A percentile compares a stretch with the other conserved stretches of the same genome.
These are phyloP conservation scores for Kodamaea sagamina DNA, from an alignment of 805 yeast species.

Conservation along the genomic window DNA sequence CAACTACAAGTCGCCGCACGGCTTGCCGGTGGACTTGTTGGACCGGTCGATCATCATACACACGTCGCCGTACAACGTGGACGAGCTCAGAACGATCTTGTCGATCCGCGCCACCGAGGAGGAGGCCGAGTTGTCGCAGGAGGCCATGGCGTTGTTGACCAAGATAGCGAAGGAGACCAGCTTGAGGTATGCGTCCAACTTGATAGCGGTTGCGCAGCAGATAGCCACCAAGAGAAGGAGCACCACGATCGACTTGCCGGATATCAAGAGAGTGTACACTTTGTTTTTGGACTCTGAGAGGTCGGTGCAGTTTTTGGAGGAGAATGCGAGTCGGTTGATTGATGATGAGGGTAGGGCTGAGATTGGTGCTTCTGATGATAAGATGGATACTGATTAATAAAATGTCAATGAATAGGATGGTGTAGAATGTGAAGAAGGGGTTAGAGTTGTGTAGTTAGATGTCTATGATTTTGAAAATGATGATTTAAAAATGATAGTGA, in stretches of 20 bases:
- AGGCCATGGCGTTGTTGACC: constrained; percentile 84
- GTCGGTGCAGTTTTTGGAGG: constrained; percentile 82
- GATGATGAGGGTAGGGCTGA: constrained; percentile 66
- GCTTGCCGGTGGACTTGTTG: constrained; percentile 91
- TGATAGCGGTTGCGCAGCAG: constrained; percentile 87
- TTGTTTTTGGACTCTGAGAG: constrained; percentile 87
- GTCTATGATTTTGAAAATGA: background rate
- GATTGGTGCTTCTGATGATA: constrained; percentile 51
- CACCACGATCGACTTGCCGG: constrained; percentile 68
- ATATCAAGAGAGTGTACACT: constrained; percentile 82
- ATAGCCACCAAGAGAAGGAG: constrained; percentile 81
- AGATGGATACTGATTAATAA: constrained; percentile 34
- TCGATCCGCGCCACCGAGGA: constrained; percentile 92
- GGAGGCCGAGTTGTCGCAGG: constrained; percentile 79
- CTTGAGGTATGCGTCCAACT: constrained; percentile 87
- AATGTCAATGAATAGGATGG: background rate
- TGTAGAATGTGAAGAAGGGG: background rate
- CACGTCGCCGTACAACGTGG: constrained; percentile 73
- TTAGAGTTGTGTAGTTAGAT: background rate
- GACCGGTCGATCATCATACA: constrained; percentile 93
- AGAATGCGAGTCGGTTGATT: constrained; percentile 65
- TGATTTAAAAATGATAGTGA: too few relatives aligned
- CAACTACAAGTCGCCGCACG: constrained; percentile 92
- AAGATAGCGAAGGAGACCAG: constrained; percentile 89
- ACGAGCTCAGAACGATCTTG: constrained; percentile 84